Percentiles rank a stretch among this genome's conserved stretches.
phyloP scores from a whole-genome alignment of 805 yeast genomes.

The Ogataea populi-albae region DNA sequence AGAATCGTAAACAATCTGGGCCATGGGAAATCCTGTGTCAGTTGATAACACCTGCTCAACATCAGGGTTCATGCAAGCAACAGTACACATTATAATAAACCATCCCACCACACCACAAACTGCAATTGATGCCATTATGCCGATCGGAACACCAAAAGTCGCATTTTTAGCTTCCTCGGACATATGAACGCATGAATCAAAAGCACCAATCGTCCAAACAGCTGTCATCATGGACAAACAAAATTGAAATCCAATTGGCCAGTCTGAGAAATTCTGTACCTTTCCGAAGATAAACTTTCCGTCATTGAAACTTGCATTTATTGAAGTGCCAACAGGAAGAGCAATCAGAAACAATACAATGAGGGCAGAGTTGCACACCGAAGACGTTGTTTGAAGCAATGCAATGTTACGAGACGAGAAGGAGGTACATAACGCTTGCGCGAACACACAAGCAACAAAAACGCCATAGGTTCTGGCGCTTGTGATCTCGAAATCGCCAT shows the following conservation, averaged over 20 bases:
- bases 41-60: slow-evolving; percentile 29
- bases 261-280: slow-evolving; percentile 32
- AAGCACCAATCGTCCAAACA: slow-evolving; percentile 50
- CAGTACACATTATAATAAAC: slow-evolving; percentile 37
- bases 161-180: slow-evolving; percentile 45
- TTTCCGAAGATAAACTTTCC: slow-evolving; percentile 36
- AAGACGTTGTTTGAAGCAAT: slow-evolving; percentile 37
- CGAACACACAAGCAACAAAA: slow-evolving; percentile 38
- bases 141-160: slow-evolving; percentile 39
- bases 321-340: slow-evolving; percentile 39
- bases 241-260: slow-evolving; percentile 37
- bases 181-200: slow-evolving; percentile 48
- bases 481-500: slow-evolving; percentile 39
- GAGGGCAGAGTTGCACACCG: slow-evolving; percentile 33
- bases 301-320: slow-evolving; percentile 24
- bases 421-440: slow-evolving; percentile 36
- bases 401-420: slow-evolving; percentile 38
- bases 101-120: slow-evolving; percentile 43
- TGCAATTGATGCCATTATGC: slow-evolving; percentile 42
- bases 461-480: slow-evolving; percentile 39
- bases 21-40: slow-evolving; percentile 40
- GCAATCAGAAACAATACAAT: slow-evolving; percentile 41
- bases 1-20: slow-evolving; percentile 44
- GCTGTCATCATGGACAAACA: slow-evolving; percentile 41
- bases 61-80: slow-evolving; percentile 29